phyloP scores from a whole-genome alignment of 352 stramenopile genomes.

The Stephanocyclus meneghinianus region DNA sequence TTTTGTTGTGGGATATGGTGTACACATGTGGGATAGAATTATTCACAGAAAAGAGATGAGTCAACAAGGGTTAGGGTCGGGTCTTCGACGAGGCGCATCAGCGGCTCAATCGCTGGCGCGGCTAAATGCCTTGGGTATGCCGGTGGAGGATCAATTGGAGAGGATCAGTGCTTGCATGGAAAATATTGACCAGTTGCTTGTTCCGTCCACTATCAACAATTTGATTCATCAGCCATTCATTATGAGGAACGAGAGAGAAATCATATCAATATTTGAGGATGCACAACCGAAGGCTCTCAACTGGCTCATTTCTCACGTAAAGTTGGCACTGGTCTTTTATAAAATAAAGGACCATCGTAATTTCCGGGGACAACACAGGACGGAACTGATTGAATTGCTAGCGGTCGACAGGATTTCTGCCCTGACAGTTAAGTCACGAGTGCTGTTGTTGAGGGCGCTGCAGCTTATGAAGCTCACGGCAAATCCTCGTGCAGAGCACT shows the following conservation, averaged over 20 bases:
- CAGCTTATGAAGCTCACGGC: conserved; percentile 96
- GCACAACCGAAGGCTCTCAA: conserved; percentile 95
- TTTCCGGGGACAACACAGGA: conserved; percentile 87
- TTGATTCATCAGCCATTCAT: conserved; percentile 81
- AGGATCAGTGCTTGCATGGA: conserved; percentile 70
- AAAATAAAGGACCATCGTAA: conserved; percentile 92
- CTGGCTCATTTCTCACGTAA: conserved; percentile 93
- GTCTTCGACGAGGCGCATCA: conserved; percentile 39
- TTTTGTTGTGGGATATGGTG: conserved; percentile 67
- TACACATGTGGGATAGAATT: conserved; percentile 81
- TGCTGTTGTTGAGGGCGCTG: conserved; percentile 92
- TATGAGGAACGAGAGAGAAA: conserved; percentile 89
- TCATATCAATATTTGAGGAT: conserved; percentile 93
- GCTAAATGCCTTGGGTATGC: conserved; percentile 58
- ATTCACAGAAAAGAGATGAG: conserved; percentile 70
- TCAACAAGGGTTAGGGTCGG: conserved; percentile 19
- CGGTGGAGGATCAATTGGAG: conserved; percentile 69
- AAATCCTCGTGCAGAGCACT: conserved; percentile 91
- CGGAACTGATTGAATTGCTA: conserved; percentile 92
- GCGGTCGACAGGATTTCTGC: conserved; percentile 90
- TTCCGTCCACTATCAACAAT: conserved; percentile 85
- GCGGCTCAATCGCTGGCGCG: conserved; percentile 52
- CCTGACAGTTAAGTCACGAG: conserved; percentile 89
- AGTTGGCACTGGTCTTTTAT: conserved; percentile 95
- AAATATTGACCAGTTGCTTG: conserved; percentile 84